Evolutionary conservation across 306 rosid genomes (phyloP).

Genomic region (Erythrophleum fordii): DNA sequence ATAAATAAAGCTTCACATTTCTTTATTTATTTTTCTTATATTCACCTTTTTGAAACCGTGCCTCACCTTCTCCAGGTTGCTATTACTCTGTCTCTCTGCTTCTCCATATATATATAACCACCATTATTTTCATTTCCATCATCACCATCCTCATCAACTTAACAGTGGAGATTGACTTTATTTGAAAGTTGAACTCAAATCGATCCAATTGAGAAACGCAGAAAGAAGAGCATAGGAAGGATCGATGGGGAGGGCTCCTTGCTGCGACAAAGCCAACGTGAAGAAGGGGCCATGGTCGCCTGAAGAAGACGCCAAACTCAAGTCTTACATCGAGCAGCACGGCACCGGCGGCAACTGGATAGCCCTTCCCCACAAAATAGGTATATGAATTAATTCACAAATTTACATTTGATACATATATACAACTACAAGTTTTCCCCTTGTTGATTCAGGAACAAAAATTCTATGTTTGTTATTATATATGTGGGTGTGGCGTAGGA

Average conservation of each 20-base stretch:
- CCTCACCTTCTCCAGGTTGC: constrained; percentile 64
- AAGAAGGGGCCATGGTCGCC: constrained; percentile 88
- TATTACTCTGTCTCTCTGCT: constrained; percentile 37
- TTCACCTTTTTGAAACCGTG: constrained; percentile 46
- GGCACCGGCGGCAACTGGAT: constrained; percentile 90
- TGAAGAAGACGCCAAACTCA: constrained; percentile 78
- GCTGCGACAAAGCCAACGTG: constrained; percentile 91
- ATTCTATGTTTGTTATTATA: background rate
- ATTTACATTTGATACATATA: background rate
- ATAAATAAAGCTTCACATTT: constrained; percentile 24
- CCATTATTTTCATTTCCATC: constrained; percentile 10
- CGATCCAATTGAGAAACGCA: background rate
- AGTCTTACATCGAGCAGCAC: constrained; percentile 62
- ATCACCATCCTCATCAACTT: constrained; percentile 25
- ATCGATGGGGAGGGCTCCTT: constrained; percentile 90
- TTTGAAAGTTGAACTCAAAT: constrained; percentile 28
- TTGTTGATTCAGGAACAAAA: background rate
- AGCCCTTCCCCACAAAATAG: constrained; percentile 83
- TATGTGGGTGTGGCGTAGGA: constrained; percentile 41
- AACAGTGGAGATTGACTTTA: constrained; percentile 31
- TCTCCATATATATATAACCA: constrained; percentile 18
- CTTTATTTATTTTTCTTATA: constrained; percentile 13
- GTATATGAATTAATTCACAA: constrained; percentile 33
- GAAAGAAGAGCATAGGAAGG: background rate
- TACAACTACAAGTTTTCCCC: background rate